phyloP scores from a whole-genome alignment of 495 filamentous ascomycete genomes.

The Talaromyces stipitatus region DNA sequence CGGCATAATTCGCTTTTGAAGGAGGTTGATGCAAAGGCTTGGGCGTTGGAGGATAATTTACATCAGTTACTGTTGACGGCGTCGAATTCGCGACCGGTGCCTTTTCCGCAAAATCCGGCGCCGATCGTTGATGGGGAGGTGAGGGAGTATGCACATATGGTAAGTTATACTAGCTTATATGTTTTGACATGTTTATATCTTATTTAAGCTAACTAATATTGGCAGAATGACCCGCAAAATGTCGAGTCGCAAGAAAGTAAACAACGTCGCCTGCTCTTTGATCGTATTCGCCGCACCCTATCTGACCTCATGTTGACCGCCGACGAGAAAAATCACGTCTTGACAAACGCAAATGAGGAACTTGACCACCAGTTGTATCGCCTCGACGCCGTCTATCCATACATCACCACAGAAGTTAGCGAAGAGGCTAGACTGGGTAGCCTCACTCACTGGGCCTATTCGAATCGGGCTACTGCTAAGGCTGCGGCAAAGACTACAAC shows the following conservation, averaged over 20 bases:
- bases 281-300: constrained; percentile 50
- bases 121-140: constrained; percentile 32
- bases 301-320: constrained; percentile 73
- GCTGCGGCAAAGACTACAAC: constrained; percentile 45
- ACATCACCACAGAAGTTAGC: constrained; percentile 83
- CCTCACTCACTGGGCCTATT: constrained; percentile 91
- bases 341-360: constrained; percentile 80
- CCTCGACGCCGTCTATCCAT: constrained; percentile 74
- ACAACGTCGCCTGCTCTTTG: constrained; percentile 59
- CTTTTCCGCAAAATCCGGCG: constrained; percentile 28
- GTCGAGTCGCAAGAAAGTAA: constrained; percentile 31
- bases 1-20: constrained; percentile 91
- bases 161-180: constrained; percentile 16
- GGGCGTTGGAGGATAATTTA: constrained; percentile 52
- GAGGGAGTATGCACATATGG: constrained; percentile 30
- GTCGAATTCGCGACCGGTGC: constrained; percentile 47
- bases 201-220: not conserved
- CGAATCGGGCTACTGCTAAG: constrained; percentile 65
- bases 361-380: constrained; percentile 78
- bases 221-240: constrained; percentile 22
- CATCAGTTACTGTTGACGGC: constrained; percentile 61
- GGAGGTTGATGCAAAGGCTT: constrained; percentile 89
- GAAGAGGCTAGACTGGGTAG: constrained; percentile 90
- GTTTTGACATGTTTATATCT: not conserved
- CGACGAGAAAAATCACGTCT: constrained; percentile 95